Percentiles rank a stretch among this genome's conserved stretches.
Evolutionary conservation across 2,329 filamentous ascomycete genomes (phyloP).

Genomic region (Meredithiella fracta): DNA sequence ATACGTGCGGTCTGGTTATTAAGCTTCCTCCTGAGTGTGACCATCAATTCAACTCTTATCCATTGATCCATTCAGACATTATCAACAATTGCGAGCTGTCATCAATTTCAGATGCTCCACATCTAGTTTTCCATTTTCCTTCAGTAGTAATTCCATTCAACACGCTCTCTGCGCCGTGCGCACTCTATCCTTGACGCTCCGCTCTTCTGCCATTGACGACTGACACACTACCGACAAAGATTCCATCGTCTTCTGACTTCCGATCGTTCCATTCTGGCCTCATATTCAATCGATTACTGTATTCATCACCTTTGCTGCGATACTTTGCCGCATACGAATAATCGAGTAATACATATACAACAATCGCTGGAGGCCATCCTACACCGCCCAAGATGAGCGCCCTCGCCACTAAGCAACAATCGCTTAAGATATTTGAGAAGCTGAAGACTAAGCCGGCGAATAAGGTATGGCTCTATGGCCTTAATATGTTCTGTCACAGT

Average conservation of each 20-base stretch:
- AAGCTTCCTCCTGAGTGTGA: slow-evolving; percentile 20
- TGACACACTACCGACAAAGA: too few relatives aligned
- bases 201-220: not conserved
- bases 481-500: slow-evolving; percentile 15
- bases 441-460: slow-evolving; percentile 87
- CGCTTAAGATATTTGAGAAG: slow-evolving; percentile 95
- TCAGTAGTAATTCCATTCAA: too few relatives aligned
- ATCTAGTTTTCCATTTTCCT: too few relatives aligned
- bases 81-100: too few relatives aligned
- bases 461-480: slow-evolving; percentile 45
- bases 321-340: not conserved
- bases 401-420: slow-evolving; percentile 80
- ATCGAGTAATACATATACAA: not conserved
- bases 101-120: too few relatives aligned
- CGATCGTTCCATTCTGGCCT: not conserved
- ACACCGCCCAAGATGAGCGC: slow-evolving; percentile 32
- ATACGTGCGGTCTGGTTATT: slow-evolving; percentile 13
- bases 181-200: not conserved
- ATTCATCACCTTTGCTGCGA: too few relatives aligned
- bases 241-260: not conserved
- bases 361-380: not conserved
- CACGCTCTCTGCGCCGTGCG: not conserved
- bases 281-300: too few relatives aligned
- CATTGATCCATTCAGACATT: too few relatives aligned
- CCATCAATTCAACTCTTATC: too few relatives aligned